phyloP scores from a whole-genome alignment of 257 asterid genomes.

The Ocimum tenuiflorum region DNA sequence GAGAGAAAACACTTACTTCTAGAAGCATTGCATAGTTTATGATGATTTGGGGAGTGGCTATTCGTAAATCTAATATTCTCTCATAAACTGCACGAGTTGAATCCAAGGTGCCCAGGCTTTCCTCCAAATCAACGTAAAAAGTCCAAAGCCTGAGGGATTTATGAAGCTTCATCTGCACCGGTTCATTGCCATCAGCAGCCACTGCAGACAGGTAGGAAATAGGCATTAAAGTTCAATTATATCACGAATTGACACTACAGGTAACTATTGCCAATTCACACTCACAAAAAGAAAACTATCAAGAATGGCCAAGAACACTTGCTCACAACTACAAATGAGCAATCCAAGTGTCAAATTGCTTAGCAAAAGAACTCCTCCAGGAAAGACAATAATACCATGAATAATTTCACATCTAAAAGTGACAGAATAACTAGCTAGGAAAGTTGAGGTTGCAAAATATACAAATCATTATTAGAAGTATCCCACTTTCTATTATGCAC shows the following conservation, averaged over 20 bases:
- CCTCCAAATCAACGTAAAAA: constrained; percentile 95
- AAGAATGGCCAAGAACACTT: constrained; percentile 4
- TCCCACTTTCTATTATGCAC: constrained; percentile 4
- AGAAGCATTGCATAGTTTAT: constrained; percentile 87
- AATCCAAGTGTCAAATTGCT: background rate
- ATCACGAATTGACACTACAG: background rate
- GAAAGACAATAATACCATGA: background rate
- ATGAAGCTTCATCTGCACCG: constrained; percentile 89
- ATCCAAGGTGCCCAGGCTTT: constrained; percentile 79
- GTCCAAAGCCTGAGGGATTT: constrained; percentile 88
- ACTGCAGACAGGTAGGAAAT: constrained; percentile 41
- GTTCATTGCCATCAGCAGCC: constrained; percentile 89
- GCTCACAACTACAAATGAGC: background rate
- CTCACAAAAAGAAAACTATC: background rate
- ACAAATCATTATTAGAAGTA: background rate
- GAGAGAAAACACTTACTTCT: constrained; percentile 52
- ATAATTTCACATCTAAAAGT: background rate
- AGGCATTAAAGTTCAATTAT: constrained; percentile 8
- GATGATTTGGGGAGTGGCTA: constrained; percentile 94
- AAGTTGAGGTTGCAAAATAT: background rate
- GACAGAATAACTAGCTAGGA: background rate
- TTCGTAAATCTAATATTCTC: constrained; percentile 76
- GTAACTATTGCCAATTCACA: background rate
- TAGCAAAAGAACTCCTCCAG: background rate
- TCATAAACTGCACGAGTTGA: constrained; percentile 89